Evolutionary conservation across 1,139 yeast genomes (phyloP), one percentile per base, ranked within the genome.

Genomic region (Lodderomyces parapsilosis): DNA sequence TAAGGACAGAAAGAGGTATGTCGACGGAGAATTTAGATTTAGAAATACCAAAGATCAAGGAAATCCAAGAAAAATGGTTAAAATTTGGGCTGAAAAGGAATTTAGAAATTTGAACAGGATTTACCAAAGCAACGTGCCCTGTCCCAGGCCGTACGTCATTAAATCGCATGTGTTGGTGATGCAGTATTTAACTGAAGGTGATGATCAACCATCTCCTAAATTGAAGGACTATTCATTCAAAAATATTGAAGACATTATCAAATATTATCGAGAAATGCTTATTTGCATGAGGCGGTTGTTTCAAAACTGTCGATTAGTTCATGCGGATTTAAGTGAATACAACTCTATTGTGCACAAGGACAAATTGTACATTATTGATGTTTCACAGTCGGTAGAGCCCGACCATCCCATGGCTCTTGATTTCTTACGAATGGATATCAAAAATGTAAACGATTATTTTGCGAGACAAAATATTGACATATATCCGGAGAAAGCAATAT

Each of bases 51-150:
- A 89, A 53, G 80, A 78, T 47, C 91, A 89, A 56, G 89, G 90
- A 53, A 94, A 94, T 57, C 98, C 99, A 6, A 76, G 99, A 56
- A 91, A 91, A 60, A 93, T 94, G 98, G 96, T 94, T 48, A 88
- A 89, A 61, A 76, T 91, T 27, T 94, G 99, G 99, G 99, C 99
- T 0, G 99, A 94, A 61, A 94, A 94, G 59, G 99, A 94, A 64
- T 91, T 90, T 55, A 70, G 99, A 45, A 94, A 94, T 59, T 72
- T 94, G 62, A 91, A 88, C 59, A 74, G 99, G 58, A 72, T 94
- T 19, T 65, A 76, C 40, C 41, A 39, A 13, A 77, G 82, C 46
- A 96, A 95, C 0, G 86, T 94, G 38, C 95, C 96, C 11, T 86
- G 91, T 43, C 99, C 99, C 0, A 86, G 87, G 58, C 99, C 99